Base-by-base conservation (phyloP, 805 yeast genomes). In the Spathaspora hagerdaliae region DNA sequence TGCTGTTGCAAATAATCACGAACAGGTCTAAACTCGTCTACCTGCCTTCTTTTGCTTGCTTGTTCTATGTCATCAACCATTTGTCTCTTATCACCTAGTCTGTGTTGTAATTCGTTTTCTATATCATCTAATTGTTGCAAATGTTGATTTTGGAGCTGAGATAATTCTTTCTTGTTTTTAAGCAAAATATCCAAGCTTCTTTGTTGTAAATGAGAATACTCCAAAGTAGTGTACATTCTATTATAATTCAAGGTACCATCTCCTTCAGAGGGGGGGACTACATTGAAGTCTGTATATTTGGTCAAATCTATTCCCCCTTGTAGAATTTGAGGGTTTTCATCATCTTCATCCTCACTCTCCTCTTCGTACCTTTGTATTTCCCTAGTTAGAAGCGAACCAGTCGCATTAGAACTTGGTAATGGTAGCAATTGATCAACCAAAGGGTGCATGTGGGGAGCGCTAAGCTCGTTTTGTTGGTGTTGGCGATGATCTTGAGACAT, bases 1-100 rank as follows among this genome's bases (percentile, higher is more conserved):
- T 77, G 63, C 8, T 68, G 64, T n/a, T 64, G 58, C 44, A 79
- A 61, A 46, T 74, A 75, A 31, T 69, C 71, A 44, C 73, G 57
- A 26, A 71, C 66, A 0, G 81, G 78, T 50, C 66, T 64, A 43
- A 65, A 72, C 13, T 73, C 68, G 0, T 42, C 69, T 5, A 53
- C 29, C 58, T 81, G 82, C 40, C 70, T 55, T 31, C 57, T 58
- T 50, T 74, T 69, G 24, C 88, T 59, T 24, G 61, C 62, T 10
- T 42, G 49, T 39, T 74, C 69, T 12, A 79, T 45, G 5, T 73
- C 77, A 6, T 75, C 75, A 7, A 78, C 61, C 38, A 59, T 63
- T 41, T 59, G 60, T 38, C 76, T 56, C 52, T 81, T 79, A 39
- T 60, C 60, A 2, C 53, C 47, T 2, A 74, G 51, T 26, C 60